Evolutionary conservation across 2,329 filamentous ascomycete species (phyloP), one percentile per base, ranked within the genome.

Genomic region (Botrytis deweyae): DNA sequence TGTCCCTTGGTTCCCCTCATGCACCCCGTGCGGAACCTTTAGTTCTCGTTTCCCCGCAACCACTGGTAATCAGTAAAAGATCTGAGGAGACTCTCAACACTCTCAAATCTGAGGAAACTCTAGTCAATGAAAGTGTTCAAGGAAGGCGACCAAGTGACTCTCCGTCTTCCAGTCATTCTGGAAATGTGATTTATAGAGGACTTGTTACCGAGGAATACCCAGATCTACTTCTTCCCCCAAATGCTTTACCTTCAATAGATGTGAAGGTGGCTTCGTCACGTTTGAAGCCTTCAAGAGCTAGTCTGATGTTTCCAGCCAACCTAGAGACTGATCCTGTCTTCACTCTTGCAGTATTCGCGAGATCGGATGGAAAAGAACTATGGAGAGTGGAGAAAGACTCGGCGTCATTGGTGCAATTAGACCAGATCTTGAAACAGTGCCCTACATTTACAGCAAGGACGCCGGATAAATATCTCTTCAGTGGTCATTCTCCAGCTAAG

Each of bases 311-410:
- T 2, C 85, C 94, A 18, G 95, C 90, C 69, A 91, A 93, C 75
- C 86, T 92, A 33, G 95, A 98, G 74, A 95, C 97, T 80, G 95
- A 98, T 78, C 94, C 95, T 0, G 95, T 98, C 0, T 98, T 98
- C 80, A 97, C 94, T 0, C 85, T 99, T 71, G 95, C 94, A 29
- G 85, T 99, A 52, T 92, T 94, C 78, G 92, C 92, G 16, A 90
- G 95, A 72, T 91, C 90, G 0, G 90, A 94, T 75, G 85, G 88
- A 4, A 88, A 88, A 72, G 95, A 98, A 81, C 86, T 99, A 18
- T 98, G 96, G 95, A 90, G 95, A 44, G 90, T 97, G 10, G 96
- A 99, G 83, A 99, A 99, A 83, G 94, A 97, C 75, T 92, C 93
- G 5, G 85, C 88, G 22, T 94, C 95, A 42, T 85, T 99, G 42